Evolutionary conservation across 345 rosid genomes (phyloP).

Genomic region (Rubroshorea leprosula): DNA sequence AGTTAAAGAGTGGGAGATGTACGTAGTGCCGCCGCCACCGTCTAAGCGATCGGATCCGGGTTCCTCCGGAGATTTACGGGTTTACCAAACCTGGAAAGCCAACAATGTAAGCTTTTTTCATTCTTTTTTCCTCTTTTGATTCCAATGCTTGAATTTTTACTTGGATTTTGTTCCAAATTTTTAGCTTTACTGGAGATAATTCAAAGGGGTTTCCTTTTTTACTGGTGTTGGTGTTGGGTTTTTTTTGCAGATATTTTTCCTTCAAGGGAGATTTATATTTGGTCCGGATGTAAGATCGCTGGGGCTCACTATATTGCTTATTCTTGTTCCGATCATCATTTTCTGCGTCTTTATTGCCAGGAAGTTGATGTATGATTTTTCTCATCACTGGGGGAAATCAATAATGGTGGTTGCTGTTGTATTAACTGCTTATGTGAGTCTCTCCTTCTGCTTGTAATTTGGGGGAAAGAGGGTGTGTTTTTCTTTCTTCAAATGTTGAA

Average conservation of each 20-base stretch:
- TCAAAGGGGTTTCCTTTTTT: no score
- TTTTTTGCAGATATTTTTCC: constrained; percentile 74
- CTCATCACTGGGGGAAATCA: constrained; percentile 71
- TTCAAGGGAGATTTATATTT: constrained; percentile 85
- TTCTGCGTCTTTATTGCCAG: constrained; percentile 86
- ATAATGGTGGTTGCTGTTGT: constrained; percentile 50
- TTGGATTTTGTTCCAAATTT: background rate
- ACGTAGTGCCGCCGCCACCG: constrained; percentile 85
- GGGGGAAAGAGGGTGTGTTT: background rate
- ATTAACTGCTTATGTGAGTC: constrained; percentile 68
- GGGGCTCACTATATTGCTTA: constrained; percentile 71
- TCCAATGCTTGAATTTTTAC: background rate
- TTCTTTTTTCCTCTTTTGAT: background rate
- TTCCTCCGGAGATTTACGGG: constrained; percentile 48
- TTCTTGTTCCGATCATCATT: constrained; percentile 66
- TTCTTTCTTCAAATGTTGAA: no score
- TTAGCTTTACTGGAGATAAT: no score
- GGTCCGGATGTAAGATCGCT: constrained; percentile 98
- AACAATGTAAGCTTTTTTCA: constrained; percentile 58
- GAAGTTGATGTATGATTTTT: constrained; percentile 72
- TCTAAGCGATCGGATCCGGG: constrained; percentile 69
- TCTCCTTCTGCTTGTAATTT: constrained; percentile 1
- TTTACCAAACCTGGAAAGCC: constrained; percentile 92
- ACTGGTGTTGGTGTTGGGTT: no score
- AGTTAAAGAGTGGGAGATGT: constrained; percentile 46